Evolutionary conservation across 1,284 basidiomycete species (phyloP).

Genomic region (Fomitopsis pinicola): DNA sequence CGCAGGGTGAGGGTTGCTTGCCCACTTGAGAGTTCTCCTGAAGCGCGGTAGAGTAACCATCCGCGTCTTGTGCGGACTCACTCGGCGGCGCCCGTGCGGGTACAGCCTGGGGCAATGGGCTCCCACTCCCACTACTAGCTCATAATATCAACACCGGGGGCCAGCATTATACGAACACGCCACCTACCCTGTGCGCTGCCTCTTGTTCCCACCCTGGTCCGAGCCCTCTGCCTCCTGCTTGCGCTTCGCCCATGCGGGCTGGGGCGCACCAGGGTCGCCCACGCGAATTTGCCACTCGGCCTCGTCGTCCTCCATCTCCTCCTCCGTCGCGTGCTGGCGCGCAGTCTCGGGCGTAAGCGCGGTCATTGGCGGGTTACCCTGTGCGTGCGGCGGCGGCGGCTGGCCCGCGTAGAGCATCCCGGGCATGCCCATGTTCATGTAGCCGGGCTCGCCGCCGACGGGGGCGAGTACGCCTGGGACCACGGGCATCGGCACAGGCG

Average conservation of each 20-base stretch:
- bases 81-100: not conserved
- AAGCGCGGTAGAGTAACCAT: not conserved
- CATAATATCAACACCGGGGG: not conserved
- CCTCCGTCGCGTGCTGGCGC: slow-evolving; percentile 27
- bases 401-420: slow-evolving; percentile 13
- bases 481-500: slow-evolving; percentile 15
- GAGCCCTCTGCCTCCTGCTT: slow-evolving; percentile 35
- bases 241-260: slow-evolving; percentile 66
- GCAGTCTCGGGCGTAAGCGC: slow-evolving; percentile 12
- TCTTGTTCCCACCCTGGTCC: slow-evolving; percentile 20
- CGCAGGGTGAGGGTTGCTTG: not conserved
- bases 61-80: not conserved
- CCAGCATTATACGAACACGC: slow-evolving; percentile 1
- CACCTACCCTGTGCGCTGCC: slow-evolving; percentile 26
- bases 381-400: slow-evolving; percentile 15
- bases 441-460: slow-evolving; percentile 6
- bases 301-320: slow-evolving; percentile 52
- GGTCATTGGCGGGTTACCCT: not conserved
- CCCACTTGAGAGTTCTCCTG: not conserved
- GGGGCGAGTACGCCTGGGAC: slow-evolving; percentile 12
- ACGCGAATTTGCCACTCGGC: slow-evolving; percentile 62
- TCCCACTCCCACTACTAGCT: not conserved
- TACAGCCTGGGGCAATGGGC: not conserved
- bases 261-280: slow-evolving; percentile 43
- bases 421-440: slow-evolving; percentile 2